Conservation (phyloP, 768 basidiomycete genomes). For the Mycena pura region DNA sequence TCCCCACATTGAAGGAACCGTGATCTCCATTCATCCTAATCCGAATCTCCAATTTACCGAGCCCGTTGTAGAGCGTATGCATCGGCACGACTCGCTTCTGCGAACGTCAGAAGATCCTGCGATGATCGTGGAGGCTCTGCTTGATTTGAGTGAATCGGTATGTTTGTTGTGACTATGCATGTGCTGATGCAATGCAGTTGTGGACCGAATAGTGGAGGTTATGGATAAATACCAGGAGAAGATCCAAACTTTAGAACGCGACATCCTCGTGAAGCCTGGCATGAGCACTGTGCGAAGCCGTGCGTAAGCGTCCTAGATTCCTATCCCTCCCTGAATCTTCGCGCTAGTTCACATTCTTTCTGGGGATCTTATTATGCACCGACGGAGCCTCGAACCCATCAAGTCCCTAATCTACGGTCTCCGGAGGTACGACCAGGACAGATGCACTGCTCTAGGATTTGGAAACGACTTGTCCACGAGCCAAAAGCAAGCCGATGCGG, state of each 20-base stretch:
- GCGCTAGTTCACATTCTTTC: constrained; percentile 77
- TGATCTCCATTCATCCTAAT: constrained; percentile 64
- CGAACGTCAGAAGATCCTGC: constrained; percentile 70
- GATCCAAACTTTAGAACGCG: constrained; percentile 65
- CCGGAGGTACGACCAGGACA: constrained; percentile 72
- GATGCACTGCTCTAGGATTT: constrained; percentile 52
- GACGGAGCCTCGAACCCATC: constrained; percentile 76
- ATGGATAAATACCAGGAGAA: constrained; percentile 72
- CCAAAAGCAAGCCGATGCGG: constrained; percentile 33
- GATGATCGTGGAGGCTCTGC: constrained; percentile 69
- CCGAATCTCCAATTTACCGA: constrained; percentile 54
- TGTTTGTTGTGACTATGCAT: not conserved
- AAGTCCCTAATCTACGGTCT: constrained; percentile 73
- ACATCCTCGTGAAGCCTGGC: constrained; percentile 63
- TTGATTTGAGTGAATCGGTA: constrained; percentile 58
- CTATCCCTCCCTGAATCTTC: not conserved
- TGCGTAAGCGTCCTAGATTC: constrained; percentile 39
- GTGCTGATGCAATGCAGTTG: constrained; percentile 47
- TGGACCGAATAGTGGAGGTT: constrained; percentile 71
- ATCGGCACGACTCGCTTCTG: constrained; percentile 63
- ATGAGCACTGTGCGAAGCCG: constrained; percentile 66
- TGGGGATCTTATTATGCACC: constrained; percentile 76
- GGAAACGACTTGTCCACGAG: constrained; percentile 5
- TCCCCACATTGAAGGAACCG: constrained; percentile 57
- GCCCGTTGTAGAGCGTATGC: constrained; percentile 65